Base-by-base conservation (phyloP, 768 basidiomycete genomes). In the Termitomyces sp. region DNA sequence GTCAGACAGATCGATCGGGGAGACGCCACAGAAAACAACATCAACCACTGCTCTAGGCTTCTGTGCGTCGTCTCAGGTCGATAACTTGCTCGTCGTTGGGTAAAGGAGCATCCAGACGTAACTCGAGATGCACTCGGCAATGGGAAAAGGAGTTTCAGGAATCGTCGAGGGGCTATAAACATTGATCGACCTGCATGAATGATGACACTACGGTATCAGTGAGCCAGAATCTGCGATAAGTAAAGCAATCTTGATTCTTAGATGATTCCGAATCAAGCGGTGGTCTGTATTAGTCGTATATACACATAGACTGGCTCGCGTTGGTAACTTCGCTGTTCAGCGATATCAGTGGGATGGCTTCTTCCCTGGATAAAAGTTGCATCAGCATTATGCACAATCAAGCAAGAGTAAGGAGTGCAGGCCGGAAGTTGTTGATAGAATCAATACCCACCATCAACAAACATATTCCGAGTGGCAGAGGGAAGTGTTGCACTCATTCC, bases 381-480 rank as follows among this genome's bases (percentile, higher is more conserved):
- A 46, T 43, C 34, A 55, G 20, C 10, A 27, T 37, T 22, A 24
- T 27, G 6, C 30, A 45, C 37, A 18, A n/a, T n/a, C n/a, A n/a
- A n/a, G n/a, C n/a, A n/a, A n/a, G n/a, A n/a, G n/a, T n/a, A 2
- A 24, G 32, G 27, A 46, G 12, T 46, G 43, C 43, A 51, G 14
- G 36, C 22, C 5, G 18, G n/a, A n/a, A 22, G 30, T n/a, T n/a
- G 12, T 12, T 6, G 10, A 27, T 27, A 13, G 46, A n/a, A 26
- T 42, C 16, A 44, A 18, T 26, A 73, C 83, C 68, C 67, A 90
- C 91, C 95, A 70, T 97, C 95, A 26, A 96, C 93, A 70, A 94
- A 95, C 93, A 99, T 93, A 76, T 98, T 98, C 69, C 96, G 76
- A 34, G 96, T 98, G 16, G 96, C 96, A 22, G 89, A 80, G 1